Conservation (phyloP, 1,284 basidiomycete genomes). For the Ustilago lituana region DNA sequence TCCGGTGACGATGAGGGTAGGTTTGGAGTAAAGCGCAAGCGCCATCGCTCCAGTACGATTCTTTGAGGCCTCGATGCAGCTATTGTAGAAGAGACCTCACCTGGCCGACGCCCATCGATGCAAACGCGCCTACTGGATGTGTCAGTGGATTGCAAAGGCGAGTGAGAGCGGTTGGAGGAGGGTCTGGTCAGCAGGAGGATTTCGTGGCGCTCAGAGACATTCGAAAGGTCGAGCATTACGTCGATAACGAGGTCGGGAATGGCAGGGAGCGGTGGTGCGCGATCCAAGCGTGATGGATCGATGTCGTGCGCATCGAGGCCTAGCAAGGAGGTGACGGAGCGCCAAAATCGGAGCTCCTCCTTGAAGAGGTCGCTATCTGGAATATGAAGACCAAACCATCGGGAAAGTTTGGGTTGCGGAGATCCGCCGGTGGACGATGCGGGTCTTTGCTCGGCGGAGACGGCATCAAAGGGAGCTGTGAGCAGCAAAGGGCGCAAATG, state of each 20-base stretch:
- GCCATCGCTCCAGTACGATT: slow-evolving; percentile 54
- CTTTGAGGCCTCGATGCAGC: slow-evolving; percentile 1
- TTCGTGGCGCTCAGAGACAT: slow-evolving; percentile 21
- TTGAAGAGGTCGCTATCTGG: slow-evolving; percentile 65
- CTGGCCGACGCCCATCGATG: slow-evolving; percentile 23
- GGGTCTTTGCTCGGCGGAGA: slow-evolving; percentile 3
- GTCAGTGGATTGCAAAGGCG: not conserved
- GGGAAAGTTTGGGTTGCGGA: slow-evolving; percentile 23
- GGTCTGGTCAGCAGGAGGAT: slow-evolving; percentile 15
- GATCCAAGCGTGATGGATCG: not conserved
- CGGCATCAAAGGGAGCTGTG: slow-evolving; percentile 11
- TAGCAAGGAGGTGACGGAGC: slow-evolving; percentile 43
- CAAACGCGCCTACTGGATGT: slow-evolving; percentile 3
- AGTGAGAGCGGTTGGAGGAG: no score
- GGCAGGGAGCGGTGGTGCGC: not conserved
- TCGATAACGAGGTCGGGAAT: slow-evolving; percentile 66
- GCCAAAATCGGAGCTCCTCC: slow-evolving; percentile 66
- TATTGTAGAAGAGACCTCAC: not conserved
- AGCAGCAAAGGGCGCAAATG: slow-evolving; percentile 39
- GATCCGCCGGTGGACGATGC: slow-evolving; percentile 2
- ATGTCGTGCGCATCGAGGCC: slow-evolving; percentile 7
- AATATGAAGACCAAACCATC: slow-evolving; percentile 68
- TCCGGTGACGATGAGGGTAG: slow-evolving; percentile 40
- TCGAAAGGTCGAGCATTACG: slow-evolving; percentile 63
- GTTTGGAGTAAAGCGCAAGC: slow-evolving; percentile 28